A percentile compares a stretch with the other conserved stretches of the same genome.
phyloP scores from a whole-genome alignment of 805 yeast species.

The Ogataea salicorniae region DNA sequence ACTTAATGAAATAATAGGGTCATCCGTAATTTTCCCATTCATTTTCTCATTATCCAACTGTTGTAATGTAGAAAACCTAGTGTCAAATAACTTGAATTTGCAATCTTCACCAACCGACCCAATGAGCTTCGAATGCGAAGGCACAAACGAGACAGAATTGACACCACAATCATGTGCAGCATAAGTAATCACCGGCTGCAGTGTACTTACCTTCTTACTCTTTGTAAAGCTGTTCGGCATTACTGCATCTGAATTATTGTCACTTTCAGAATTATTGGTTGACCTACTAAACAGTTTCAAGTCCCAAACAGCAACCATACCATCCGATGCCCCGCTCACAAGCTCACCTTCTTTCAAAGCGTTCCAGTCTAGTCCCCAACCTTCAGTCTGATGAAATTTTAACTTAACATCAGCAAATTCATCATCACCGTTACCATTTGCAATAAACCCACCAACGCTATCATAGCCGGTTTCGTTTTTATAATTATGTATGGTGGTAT shows the following conservation, averaged over 20 bases:
- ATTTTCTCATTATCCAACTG: background rate
- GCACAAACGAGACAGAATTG: constrained; percentile 70
- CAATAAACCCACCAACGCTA: background rate
- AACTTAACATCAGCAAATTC: constrained; percentile 24
- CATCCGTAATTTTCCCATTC: constrained; percentile 10
- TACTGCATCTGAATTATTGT: background rate
- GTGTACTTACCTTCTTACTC: constrained; percentile 7
- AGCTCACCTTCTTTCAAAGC: constrained; percentile 51
- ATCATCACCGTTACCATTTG: constrained; percentile 6
- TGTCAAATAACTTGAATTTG: constrained; percentile 46
- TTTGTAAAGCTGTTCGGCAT: background rate
- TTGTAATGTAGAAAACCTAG: constrained; percentile 30
- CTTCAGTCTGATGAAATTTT: constrained; percentile 41
- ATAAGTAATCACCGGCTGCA: constrained; percentile 16
- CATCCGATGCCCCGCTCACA: constrained; percentile 59
- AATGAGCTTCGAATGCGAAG: constrained; percentile 54
- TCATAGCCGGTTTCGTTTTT: background rate
- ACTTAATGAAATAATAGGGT: constrained; percentile 48
- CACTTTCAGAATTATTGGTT: constrained; percentile 2
- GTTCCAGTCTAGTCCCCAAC: constrained; percentile 77
- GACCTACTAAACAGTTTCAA: constrained; percentile 35
- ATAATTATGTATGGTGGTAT: background rate
- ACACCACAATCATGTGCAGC: constrained; percentile 44
- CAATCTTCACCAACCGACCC: constrained; percentile 66
- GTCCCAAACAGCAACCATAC: constrained; percentile 65